Conservation (phyloP, 2,329 filamentous ascomycete species). For the Pestalotiopsis sp. region DNA sequence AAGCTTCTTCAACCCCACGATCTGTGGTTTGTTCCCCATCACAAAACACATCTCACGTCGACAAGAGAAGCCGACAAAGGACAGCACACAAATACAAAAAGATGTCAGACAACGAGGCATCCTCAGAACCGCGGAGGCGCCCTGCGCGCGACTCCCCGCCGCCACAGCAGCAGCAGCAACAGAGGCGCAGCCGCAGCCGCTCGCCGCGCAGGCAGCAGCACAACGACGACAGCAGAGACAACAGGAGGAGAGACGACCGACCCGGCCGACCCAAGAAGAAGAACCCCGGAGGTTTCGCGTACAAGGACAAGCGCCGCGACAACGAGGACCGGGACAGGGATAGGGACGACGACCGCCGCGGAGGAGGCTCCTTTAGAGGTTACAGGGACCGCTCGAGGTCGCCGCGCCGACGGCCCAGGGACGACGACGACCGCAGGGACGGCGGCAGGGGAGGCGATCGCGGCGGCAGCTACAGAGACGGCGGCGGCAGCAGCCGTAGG, state of each 20-base stretch:
- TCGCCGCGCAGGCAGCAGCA: constrained; percentile 1
- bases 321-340: constrained; percentile 48
- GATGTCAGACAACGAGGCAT: constrained; percentile 3
- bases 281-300: constrained; percentile 55
- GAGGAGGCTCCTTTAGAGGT: constrained; percentile 50
- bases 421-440: constrained; percentile 32
- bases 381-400: constrained; percentile 48
- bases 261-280: constrained; percentile 29
- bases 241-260: constrained; percentile 22
- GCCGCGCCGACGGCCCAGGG: constrained; percentile 37
- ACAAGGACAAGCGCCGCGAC: constrained; percentile 57
- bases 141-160: constrained; percentile 6
- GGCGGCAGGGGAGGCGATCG: not conserved
- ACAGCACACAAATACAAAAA: not conserved
- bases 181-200: constrained; percentile 15
- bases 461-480: not conserved
- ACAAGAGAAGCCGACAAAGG: not conserved
- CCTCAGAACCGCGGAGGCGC: not conserved
- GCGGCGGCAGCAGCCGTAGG: constrained; percentile 3
- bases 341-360: constrained; percentile 39
- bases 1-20: not conserved
- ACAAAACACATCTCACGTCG: not conserved
- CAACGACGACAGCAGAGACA: constrained; percentile 15
- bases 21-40: not conserved
- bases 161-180: not conserved